Conservation (phyloP, 2,329 filamentous ascomycete genomes). For the Ceratocystis lukuohia region DNA sequence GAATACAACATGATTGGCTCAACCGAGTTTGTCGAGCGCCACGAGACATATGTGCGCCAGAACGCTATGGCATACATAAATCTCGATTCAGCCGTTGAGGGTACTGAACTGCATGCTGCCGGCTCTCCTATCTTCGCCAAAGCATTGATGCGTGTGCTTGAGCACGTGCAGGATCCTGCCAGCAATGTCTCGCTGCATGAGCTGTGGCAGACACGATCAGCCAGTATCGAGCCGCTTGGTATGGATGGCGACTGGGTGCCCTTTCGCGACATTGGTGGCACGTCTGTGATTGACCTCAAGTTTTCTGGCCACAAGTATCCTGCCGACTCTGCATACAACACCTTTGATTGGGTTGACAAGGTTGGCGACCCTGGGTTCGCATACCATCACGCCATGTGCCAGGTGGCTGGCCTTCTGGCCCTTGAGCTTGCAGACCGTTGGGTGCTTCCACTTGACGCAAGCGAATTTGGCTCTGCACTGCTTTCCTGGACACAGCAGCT, state of each 20-base stretch:
- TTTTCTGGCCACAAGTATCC: constrained; percentile 58
- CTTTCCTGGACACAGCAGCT: constrained; percentile 53
- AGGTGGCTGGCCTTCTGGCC: constrained; percentile 69
- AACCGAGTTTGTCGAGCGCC: constrained; percentile 86
- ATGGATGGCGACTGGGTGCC: constrained; percentile 72
- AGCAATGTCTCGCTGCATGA: constrained; percentile 59
- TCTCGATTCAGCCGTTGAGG: constrained; percentile 64
- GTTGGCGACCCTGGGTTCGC: constrained; percentile 70
- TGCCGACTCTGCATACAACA: constrained; percentile 78
- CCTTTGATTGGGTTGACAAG: constrained; percentile 68
- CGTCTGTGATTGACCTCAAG: constrained; percentile 70
- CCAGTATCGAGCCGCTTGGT: constrained; percentile 53
- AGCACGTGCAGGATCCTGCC: constrained; percentile 58
- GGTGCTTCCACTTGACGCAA: constrained; percentile 69
- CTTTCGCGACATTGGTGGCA: constrained; percentile 84
- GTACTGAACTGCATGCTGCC: constrained; percentile 49
- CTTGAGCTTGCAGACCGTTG: constrained; percentile 73
- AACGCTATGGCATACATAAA: constrained; percentile 83
- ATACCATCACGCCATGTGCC: constrained; percentile 66
- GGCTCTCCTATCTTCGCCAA: constrained; percentile 70
- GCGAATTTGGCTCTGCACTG: constrained; percentile 55
- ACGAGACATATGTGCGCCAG: constrained; percentile 56
- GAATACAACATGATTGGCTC: constrained; percentile 91
- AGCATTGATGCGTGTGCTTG: constrained; percentile 57
- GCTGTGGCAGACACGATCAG: constrained; percentile 57